These are phyloP conservation scores for Magnaporthiopsis rhizophila DNA, from an alignment of 2,329 filamentous ascomycete genomes.

Conservation along the genomic window DNA sequence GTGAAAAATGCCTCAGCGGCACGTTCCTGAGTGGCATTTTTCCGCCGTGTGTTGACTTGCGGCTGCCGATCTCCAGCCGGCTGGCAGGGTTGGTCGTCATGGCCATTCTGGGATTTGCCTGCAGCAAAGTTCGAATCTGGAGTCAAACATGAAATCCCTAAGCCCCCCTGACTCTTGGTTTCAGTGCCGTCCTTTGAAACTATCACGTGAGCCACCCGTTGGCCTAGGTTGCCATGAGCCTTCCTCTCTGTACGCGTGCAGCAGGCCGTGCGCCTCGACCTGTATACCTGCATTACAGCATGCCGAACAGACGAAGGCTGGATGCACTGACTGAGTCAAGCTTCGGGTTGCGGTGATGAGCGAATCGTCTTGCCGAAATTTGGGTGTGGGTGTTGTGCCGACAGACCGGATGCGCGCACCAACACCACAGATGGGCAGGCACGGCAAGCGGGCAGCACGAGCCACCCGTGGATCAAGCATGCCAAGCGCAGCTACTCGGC, in stretches of 20 bases:
- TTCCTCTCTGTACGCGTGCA: neutral
- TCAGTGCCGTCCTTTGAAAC: constrained; percentile 7
- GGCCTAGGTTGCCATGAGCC: neutral
- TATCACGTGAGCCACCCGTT: constrained; percentile 4
- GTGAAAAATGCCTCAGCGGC: constrained; percentile 7
- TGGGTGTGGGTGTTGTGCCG: too few relatives aligned
- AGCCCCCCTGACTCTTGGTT: constrained; percentile 5
- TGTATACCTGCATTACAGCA: neutral
- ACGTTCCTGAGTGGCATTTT: neutral
- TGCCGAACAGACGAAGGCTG: neutral
- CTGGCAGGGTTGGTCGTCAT: neutral
- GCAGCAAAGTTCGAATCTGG: neutral
- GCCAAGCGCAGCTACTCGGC: neutral
- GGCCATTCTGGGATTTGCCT: neutral
- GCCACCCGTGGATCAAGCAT: neutral
- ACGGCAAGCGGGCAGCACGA: too few relatives aligned
- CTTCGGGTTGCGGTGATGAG: neutral
- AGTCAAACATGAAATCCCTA: constrained; percentile 1
- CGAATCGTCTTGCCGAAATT: neutral
- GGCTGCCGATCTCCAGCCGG: neutral
- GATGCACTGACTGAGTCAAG: neutral
- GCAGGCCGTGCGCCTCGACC: neutral
- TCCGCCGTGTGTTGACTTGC: neutral
- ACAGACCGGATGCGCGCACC: neutral
- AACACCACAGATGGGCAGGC: too few relatives aligned